Evolutionary conservation across 495 filamentous ascomycete species (phyloP).

Genomic region (Clohesyomyces aquaticus): DNA sequence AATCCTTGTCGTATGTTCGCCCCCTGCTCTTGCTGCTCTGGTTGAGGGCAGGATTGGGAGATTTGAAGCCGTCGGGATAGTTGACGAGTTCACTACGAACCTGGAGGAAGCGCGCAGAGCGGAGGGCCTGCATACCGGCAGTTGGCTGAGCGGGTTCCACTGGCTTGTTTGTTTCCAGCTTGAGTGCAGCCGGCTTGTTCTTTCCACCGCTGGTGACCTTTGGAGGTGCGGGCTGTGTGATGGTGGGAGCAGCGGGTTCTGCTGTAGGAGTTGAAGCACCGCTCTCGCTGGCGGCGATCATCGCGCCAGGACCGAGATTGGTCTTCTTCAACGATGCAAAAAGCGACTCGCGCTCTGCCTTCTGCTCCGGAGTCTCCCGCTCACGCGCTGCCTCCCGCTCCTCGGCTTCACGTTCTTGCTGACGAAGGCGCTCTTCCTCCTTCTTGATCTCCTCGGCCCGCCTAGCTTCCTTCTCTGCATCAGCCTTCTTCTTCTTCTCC

Average conservation of each 20-base stretch:
- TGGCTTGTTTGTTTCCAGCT: slow-evolving; percentile 78
- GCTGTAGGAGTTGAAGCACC: slow-evolving; percentile 55
- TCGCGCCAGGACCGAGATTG: slow-evolving; percentile 51
- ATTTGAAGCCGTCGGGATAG: slow-evolving; percentile 80
- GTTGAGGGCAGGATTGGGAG: slow-evolving; percentile 90
- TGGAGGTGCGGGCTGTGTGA: slow-evolving; percentile 41
- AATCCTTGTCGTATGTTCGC: slow-evolving; percentile 86
- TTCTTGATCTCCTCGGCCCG: slow-evolving; percentile 42
- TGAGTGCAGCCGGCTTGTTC: slow-evolving; percentile 77
- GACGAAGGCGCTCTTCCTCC: slow-evolving; percentile 47
- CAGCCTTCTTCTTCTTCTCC: slow-evolving; percentile 45
- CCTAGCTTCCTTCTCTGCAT: slow-evolving; percentile 43
- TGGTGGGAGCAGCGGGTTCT: slow-evolving; percentile 47
- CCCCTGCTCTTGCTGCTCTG: slow-evolving; percentile 75
- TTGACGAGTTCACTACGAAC: slow-evolving; percentile 63
- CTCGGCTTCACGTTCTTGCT: slow-evolving; percentile 50
- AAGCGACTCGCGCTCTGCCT: slow-evolving; percentile 45
- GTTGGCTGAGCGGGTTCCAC: slow-evolving; percentile 89
- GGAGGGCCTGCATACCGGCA: slow-evolving; percentile 86
- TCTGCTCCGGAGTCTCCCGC: slow-evolving; percentile 42
- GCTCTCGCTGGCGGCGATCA: slow-evolving; percentile 54
- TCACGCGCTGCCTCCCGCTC: slow-evolving; percentile 46
- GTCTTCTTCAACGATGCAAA: slow-evolving; percentile 64
- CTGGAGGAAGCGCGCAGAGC: slow-evolving; percentile 80
- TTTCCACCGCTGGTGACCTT: slow-evolving; percentile 55